phyloP scores from a whole-genome alignment of 2,329 filamentous ascomycete genomes.

The Botrytis fragariae region DNA sequence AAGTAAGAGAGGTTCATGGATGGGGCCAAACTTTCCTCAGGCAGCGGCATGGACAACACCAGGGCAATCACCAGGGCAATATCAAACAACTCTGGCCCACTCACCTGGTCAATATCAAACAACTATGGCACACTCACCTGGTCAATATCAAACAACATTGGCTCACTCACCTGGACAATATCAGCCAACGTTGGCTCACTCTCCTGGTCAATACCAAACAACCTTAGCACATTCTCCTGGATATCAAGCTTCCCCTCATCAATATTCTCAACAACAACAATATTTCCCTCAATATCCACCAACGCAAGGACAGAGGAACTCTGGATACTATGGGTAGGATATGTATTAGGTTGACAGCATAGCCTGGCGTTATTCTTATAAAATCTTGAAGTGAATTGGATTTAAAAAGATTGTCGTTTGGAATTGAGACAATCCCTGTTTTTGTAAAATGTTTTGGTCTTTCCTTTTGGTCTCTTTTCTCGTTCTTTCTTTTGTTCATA shows the following conservation, averaged over 20 bases:
- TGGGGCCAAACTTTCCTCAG: slow-evolving; percentile 38
- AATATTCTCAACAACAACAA: slow-evolving; percentile 25
- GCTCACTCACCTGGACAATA: slow-evolving; percentile 2
- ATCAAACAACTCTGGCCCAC: not conserved
- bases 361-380: not conserved
- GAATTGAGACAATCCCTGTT: not conserved
- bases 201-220: slow-evolving; percentile 9
- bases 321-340: slow-evolving; percentile 26
- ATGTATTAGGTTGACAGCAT: not conserved
- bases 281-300: slow-evolving; percentile 25
- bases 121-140: not conserved
- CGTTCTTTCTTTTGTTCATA: slow-evolving; percentile 1
- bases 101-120: not conserved
- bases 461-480: not conserved
- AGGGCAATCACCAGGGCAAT: not conserved
- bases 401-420: not conserved
- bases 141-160: not conserved
- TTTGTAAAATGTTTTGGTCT: not conserved
- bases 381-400: not conserved
- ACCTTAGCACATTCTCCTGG: slow-evolving; percentile 12
- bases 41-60: slow-evolving; percentile 40
- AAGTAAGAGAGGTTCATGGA: slow-evolving; percentile 36
- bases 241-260: slow-evolving; percentile 23
- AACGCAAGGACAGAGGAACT: slow-evolving; percentile 25
- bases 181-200: slow-evolving; percentile 1